phyloP scores from a whole-genome alignment of 2,329 filamentous ascomycete species.

The Ophiostoma ips region DNA sequence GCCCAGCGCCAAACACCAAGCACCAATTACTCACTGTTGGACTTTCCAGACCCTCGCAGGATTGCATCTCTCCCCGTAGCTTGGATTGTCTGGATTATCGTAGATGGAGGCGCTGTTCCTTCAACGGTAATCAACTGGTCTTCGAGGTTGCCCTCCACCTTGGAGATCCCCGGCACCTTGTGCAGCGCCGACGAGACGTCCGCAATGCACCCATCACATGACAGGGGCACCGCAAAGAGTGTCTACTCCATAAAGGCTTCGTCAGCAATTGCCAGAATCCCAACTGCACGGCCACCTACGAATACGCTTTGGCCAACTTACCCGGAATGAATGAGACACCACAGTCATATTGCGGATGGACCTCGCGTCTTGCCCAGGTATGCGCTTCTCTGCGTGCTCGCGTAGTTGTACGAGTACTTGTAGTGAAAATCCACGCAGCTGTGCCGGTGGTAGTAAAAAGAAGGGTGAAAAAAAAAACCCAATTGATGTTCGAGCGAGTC shows the following conservation, averaged over 20 bases:
- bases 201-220: slow-evolving; percentile 78
- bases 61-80: slow-evolving; percentile 87
- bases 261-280: background rate
- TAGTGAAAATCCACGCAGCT: background rate
- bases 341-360: slow-evolving; percentile 30
- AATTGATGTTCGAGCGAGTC: slow-evolving; percentile 1
- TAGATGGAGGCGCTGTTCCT: slow-evolving; percentile 78
- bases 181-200: slow-evolving; percentile 68
- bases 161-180: slow-evolving; percentile 65
- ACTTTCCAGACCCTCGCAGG: slow-evolving; percentile 70
- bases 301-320: slow-evolving; percentile 15
- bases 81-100: slow-evolving; percentile 81
- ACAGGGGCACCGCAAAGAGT: slow-evolving; percentile 87
- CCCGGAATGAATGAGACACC: slow-evolving; percentile 33
- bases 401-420: no score
- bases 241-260: slow-evolving; percentile 48
- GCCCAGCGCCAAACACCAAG: background rate
- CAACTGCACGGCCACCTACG: background rate
- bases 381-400: no score
- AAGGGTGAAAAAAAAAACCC: slow-evolving; percentile 4
- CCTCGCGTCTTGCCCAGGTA: background rate
- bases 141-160: slow-evolving; percentile 68
- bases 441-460: slow-evolving; percentile 1
- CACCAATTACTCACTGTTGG: slow-evolving; percentile 66
- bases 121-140: slow-evolving; percentile 75